phyloP scores from a whole-genome alignment of 2,329 filamentous ascomycete genomes.

The Sordariomycetes sp. region DNA sequence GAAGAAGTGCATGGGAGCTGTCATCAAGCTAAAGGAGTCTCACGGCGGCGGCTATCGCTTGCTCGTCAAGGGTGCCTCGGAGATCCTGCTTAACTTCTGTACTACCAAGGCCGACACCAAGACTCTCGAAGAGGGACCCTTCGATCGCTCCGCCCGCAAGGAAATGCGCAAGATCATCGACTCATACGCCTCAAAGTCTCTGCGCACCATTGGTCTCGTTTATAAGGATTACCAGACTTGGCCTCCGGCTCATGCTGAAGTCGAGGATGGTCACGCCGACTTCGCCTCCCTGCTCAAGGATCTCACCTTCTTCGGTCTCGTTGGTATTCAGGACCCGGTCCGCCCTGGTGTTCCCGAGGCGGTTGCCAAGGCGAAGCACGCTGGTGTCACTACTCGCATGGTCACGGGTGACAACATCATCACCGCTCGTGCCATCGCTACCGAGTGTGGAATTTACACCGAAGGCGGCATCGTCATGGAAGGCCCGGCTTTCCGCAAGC shows the following conservation, averaged over 20 bases:
- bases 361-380: conserved; percentile 51
- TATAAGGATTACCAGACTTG: conserved; percentile 65
- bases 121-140: conserved; percentile 16
- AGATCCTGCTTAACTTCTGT: conserved; percentile 40
- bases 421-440: conserved; percentile 33
- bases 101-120: conserved; percentile 36
- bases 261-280: conserved; percentile 51
- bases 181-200: conserved; percentile 52
- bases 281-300: conserved; percentile 41
- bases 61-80: conserved; percentile 47
- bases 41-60: conserved; percentile 33
- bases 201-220: conserved; percentile 65
- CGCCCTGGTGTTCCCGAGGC: conserved; percentile 52
- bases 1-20: conserved; percentile 48
- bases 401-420: conserved; percentile 41
- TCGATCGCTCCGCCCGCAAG: conserved; percentile 35
- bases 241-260: conserved; percentile 55
- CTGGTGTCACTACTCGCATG: conserved; percentile 59
- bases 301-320: conserved; percentile 31
- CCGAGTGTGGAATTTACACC: conserved; percentile 29
- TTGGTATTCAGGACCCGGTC: conserved; percentile 63
- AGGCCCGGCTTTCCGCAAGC: conserved; percentile 43
- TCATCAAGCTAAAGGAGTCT: conserved; percentile 32
- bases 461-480: conserved; percentile 60
- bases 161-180: conserved; percentile 45